These are phyloP conservation scores for Geotrichum phurueaensis DNA, from an alignment of 1,139 yeast species.

Conservation along the genomic window DNA sequence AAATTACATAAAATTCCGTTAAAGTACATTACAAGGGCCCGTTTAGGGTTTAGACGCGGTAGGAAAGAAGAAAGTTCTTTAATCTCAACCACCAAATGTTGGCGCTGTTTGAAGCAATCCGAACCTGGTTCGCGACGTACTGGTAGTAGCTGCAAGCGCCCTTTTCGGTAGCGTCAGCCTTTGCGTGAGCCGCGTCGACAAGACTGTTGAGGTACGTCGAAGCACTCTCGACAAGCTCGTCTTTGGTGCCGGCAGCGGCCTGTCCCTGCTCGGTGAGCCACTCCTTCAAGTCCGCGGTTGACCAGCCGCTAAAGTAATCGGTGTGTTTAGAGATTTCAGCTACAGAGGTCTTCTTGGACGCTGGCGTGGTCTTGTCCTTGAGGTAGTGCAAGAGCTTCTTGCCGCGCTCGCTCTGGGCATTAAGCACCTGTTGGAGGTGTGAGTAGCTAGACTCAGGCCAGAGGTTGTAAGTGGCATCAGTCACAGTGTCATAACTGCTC, in stretches of 20 bases:
- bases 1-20: background rate
- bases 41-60: background rate
- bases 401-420: background rate
- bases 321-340: conserved; percentile 36
- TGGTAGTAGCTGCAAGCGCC: background rate
- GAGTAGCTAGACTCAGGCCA: conserved; percentile 10
- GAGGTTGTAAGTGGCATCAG: conserved; percentile 5
- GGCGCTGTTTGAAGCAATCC: conserved; percentile 5
- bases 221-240: conserved; percentile 8
- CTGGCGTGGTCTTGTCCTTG: conserved; percentile 18
- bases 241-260: conserved; percentile 9
- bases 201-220: background rate
- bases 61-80: background rate
- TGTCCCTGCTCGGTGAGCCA: conserved; percentile 14
- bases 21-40: background rate
- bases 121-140: background rate
- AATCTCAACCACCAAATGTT: conserved; percentile 1
- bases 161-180: conserved; percentile 27
- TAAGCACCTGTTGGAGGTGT: conserved; percentile 8
- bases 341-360: conserved; percentile 22
- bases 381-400: background rate
- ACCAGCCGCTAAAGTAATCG: conserved; percentile 47
- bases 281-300: conserved; percentile 8
- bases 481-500: background rate
- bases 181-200: background rate